These are phyloP conservation scores for Aspergillus baeticus DNA, from an alignment of 495 filamentous ascomycete genomes.

Conservation along the genomic window DNA sequence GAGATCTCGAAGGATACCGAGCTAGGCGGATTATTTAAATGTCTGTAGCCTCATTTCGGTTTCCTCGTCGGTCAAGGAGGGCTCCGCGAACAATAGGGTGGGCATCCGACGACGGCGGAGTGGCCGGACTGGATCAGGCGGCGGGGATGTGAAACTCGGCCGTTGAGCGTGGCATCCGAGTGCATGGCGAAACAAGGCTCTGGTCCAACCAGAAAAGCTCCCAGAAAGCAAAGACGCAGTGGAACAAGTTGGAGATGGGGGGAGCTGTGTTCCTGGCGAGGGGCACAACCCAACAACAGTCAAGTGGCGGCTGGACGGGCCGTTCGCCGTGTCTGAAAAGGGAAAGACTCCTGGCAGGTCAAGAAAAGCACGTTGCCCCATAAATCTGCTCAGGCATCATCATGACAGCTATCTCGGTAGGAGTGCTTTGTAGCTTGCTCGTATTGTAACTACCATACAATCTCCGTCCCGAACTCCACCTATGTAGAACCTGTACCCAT, in stretches of 20 bases:
- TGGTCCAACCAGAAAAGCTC: constrained; percentile 12
- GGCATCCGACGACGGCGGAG: constrained; percentile 2
- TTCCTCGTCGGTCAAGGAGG: constrained; percentile 15
- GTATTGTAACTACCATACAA: not conserved
- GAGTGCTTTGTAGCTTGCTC: not conserved
- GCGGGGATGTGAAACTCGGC: constrained; percentile 4
- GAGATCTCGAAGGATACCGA: not conserved
- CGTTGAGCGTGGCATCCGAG: not conserved
- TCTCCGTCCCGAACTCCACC: not conserved
- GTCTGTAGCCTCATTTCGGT: not conserved
- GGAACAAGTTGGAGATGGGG: constrained; percentile 14
- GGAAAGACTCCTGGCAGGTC: not conserved
- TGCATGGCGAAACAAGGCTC: not conserved
- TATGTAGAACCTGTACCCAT: not conserved
- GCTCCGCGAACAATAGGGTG: constrained; percentile 9
- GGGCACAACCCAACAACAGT: not conserved
- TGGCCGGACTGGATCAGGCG: constrained; percentile 7
- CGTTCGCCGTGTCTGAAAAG: constrained; percentile 23
- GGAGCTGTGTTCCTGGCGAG: constrained; percentile 10
- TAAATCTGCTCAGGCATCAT: not conserved
- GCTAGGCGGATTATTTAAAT: constrained; percentile 13
- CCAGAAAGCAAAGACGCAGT: not conserved
- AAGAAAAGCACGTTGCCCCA: not conserved
- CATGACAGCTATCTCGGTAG: too few species aligned
- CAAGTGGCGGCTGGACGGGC: constrained; percentile 29